phyloP scores from a whole-genome alignment of 352 stramenopile species.

The Globisporangium lucens region DNA sequence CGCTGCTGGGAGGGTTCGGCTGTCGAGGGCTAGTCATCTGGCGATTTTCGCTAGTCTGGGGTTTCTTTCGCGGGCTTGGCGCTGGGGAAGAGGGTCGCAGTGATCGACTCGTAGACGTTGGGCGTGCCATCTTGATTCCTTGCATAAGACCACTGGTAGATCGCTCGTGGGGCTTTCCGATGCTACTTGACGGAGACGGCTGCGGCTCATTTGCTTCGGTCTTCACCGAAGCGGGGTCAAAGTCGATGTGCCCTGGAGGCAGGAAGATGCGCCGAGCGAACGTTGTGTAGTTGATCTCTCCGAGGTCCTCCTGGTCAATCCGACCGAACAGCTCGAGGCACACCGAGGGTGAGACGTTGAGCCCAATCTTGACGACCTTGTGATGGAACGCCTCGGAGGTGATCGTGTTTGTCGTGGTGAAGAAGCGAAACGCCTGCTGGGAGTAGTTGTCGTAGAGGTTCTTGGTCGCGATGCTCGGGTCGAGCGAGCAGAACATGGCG shows the following conservation, averaged over 20 bases:
- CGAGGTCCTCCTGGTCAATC: conserved; percentile 63
- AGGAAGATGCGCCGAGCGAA: conserved; percentile 63
- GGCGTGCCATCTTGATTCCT: not conserved
- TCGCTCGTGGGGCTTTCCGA: not conserved
- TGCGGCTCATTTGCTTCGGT: not conserved
- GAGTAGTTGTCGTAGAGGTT: conserved; percentile 58
- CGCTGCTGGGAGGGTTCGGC: not conserved
- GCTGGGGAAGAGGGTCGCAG: not conserved
- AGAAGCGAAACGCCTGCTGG: conserved; percentile 69
- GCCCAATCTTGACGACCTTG: conserved; percentile 56
- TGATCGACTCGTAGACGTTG: not conserved
- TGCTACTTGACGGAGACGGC: not conserved
- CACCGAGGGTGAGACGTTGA: conserved; percentile 40
- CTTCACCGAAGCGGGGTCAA: not conserved
- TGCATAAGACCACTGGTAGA: not conserved
- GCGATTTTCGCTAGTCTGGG: not conserved
- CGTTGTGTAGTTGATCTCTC: conserved; percentile 59
- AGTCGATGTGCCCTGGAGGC: conserved; percentile 33
- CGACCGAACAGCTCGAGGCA: conserved; percentile 56
- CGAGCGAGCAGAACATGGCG: conserved; percentile 38
- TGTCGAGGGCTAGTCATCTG: not conserved
- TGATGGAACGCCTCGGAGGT: conserved; percentile 61
- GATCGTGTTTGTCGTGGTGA: conserved; percentile 76
- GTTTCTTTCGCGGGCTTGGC: conserved; percentile 3
- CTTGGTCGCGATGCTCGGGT: conserved; percentile 31